phyloP scores from a whole-genome alignment of 352 stramenopile genomes.

The Pythium graminicola region DNA sequence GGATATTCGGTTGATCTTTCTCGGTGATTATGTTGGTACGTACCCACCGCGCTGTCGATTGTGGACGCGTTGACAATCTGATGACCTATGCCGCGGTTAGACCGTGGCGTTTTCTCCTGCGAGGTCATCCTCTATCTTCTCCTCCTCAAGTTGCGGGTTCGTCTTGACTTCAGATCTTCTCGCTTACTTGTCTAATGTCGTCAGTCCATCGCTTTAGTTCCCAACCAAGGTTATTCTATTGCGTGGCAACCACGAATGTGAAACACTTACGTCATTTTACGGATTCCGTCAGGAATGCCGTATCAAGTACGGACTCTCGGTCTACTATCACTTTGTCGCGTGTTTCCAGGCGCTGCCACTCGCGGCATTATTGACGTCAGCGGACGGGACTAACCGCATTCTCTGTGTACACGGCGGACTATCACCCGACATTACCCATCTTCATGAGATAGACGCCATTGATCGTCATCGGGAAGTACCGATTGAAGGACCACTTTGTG shows the following conservation, averaged over 20 bases:
- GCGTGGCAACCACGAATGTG: constrained; percentile 95
- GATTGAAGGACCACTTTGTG: constrained; percentile 93
- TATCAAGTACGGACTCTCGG: constrained; percentile 61
- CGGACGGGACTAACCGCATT: no score
- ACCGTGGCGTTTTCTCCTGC: no score
- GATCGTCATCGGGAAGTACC: constrained; percentile 88
- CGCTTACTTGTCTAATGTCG: no score
- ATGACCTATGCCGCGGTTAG: no score
- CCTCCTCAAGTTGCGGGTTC: neutral
- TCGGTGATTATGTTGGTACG: no score
- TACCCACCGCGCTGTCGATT: no score
- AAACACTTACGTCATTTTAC: constrained; percentile 98
- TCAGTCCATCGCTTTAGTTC: no score
- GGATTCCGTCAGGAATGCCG: constrained; percentile 99
- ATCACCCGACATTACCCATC: constrained; percentile 91
- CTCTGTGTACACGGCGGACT: constrained; percentile 98
- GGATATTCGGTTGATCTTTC: no score
- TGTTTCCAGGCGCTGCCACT: constrained; percentile 82
- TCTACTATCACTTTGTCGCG: constrained; percentile 80
- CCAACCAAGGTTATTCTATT: constrained; percentile 95
- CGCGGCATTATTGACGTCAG: no score
- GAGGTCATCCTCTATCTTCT: constrained; percentile 58
- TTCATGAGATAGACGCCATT: constrained; percentile 94
- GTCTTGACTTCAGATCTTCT: no score
- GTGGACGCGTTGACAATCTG: no score